Conservation (phyloP, 2,329 filamentous ascomycete species). For the Cytospora mali region DNA sequence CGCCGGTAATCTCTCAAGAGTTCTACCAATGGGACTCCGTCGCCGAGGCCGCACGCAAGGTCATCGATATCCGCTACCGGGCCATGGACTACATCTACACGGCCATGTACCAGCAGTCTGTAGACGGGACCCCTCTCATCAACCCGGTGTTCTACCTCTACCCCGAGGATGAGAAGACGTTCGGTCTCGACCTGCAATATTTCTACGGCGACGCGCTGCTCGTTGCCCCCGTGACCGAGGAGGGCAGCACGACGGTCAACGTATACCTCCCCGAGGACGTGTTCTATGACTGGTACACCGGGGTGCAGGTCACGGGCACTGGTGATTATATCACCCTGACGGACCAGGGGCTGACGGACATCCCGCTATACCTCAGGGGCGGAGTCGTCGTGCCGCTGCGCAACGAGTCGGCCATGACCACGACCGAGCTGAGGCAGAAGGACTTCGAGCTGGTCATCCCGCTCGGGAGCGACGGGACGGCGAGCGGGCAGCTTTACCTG, state of each 20-base stretch:
- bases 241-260: constrained; percentile 46
- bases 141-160: constrained; percentile 73
- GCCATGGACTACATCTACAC: constrained; percentile 78
- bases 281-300: constrained; percentile 57
- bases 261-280: constrained; percentile 51
- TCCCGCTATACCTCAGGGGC: constrained; percentile 69
- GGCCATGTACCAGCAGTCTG: constrained; percentile 61
- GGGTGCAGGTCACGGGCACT: constrained; percentile 45
- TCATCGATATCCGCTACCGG: constrained; percentile 69
- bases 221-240: constrained; percentile 49
- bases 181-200: constrained; percentile 48
- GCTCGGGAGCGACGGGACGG: constrained; percentile 62
- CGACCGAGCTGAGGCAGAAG: constrained; percentile 62
- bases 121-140: constrained; percentile 65
- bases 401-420: constrained; percentile 61
- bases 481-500: constrained; percentile 70
- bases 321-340: constrained; percentile 43
- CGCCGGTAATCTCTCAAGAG: constrained; percentile 61
- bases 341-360: constrained; percentile 49
- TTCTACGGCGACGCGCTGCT: constrained; percentile 50
- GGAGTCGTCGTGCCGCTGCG: constrained; percentile 68
- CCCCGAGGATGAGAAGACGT: constrained; percentile 49
- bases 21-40: constrained; percentile 70
- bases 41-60: constrained; percentile 62
- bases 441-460: constrained; percentile 74